phyloP scores from a whole-genome alignment of 805 yeast genomes.

The Cyberlindnera nakhonratchasimensis region DNA sequence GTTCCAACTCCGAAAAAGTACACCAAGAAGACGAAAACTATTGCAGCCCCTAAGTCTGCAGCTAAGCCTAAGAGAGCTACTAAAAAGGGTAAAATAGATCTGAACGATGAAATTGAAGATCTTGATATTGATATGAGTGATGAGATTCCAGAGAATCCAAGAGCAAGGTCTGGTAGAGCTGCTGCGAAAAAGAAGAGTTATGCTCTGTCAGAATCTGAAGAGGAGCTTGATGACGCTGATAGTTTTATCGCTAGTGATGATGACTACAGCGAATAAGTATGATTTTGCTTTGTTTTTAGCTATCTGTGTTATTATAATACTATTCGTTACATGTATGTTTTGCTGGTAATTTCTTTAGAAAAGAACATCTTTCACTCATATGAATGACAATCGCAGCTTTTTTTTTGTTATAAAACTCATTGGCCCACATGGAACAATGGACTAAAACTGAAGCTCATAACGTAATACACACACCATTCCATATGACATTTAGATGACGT shows the following conservation, averaged over 20 bases:
- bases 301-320: not conserved
- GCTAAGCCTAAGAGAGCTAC: conserved; percentile 5
- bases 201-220: conserved; percentile 11
- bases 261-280: conserved; percentile 16
- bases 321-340: not conserved
- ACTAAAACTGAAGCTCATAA: too few species aligned
- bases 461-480: too few species aligned
- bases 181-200: conserved; percentile 15
- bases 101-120: conserved; percentile 17
- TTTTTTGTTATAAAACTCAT: too few species aligned
- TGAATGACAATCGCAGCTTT: too few species aligned
- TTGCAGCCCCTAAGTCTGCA: conserved; percentile 5
- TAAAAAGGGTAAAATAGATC: conserved; percentile 7
- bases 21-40: conserved; percentile 8
- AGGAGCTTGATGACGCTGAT: conserved; percentile 12
- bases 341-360: too few species aligned
- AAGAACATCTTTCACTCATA: too few species aligned
- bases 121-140: conserved; percentile 13
- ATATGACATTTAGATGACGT: conserved; percentile 58
- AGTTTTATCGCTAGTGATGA: conserved; percentile 13
- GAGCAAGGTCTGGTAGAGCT: conserved; percentile 22
- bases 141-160: conserved; percentile 12
- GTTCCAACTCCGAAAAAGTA: conserved; percentile 10
- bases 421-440: too few species aligned
- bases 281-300: not conserved